A percentile compares a stretch with the other conserved stretches of the same genome.
These are phyloP conservation scores for Boletus reticuloceps DNA, from an alignment of 768 basidiomycete species.

Conservation along the genomic window DNA sequence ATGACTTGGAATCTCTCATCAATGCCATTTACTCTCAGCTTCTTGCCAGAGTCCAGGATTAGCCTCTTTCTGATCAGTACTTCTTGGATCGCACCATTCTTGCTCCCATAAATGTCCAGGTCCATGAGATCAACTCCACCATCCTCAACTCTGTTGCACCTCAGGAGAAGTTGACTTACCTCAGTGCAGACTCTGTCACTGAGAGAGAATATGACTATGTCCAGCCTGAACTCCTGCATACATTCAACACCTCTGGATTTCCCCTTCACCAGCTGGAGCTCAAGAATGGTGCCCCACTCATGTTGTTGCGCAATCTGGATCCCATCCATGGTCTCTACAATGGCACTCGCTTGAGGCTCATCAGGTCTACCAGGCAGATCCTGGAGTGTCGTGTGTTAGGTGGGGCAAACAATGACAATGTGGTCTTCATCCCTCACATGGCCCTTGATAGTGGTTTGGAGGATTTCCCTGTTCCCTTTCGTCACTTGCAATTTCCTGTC, in stretches of 20 bases:
- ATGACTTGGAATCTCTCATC: background rate
- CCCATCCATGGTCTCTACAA: too few species aligned
- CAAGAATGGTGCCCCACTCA: too few species aligned
- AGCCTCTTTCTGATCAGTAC: background rate
- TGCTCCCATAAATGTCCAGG: background rate
- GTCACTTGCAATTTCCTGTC: constrained; percentile 30
- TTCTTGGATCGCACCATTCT: background rate
- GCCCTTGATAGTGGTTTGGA: constrained; percentile 15
- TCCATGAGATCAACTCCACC: background rate
- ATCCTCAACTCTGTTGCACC: background rate
- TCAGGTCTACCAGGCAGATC: too few species aligned
- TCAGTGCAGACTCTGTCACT: background rate
- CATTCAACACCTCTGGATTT: too few species aligned
- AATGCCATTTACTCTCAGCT: background rate
- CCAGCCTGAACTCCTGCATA: too few species aligned
- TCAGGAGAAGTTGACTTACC: background rate
- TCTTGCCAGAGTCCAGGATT: background rate
- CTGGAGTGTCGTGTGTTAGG: too few species aligned
- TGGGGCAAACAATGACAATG: background rate
- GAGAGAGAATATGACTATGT: too few species aligned
- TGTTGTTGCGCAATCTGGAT: too few species aligned
- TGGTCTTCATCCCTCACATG: constrained; percentile 31
- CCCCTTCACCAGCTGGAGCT: too few species aligned
- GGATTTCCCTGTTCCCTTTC: constrained; percentile 23
- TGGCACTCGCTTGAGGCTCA: too few species aligned